Evolutionary conservation across 2,329 filamentous ascomycete genomes (phyloP).

Genomic region (Pseudocercospora eumusae): DNA sequence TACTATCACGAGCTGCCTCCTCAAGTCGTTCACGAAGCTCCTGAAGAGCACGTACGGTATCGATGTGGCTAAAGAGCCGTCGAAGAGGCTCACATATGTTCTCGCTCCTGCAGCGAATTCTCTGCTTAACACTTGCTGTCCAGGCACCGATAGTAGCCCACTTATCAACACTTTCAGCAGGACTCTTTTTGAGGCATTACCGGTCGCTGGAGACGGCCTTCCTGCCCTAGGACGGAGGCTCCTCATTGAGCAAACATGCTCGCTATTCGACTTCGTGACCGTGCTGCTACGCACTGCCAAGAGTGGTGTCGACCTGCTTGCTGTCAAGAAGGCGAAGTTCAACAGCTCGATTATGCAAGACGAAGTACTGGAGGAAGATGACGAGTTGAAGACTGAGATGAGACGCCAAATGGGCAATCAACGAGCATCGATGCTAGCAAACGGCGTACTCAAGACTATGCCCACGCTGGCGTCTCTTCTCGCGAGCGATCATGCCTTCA

Average conservation of each 20-base stretch:
- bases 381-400: background rate
- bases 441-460: slow-evolving; percentile 27
- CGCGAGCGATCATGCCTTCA: slow-evolving; percentile 30
- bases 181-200: slow-evolving; percentile 26
- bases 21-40: slow-evolving; percentile 69
- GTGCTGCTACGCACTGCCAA: slow-evolving; percentile 28
- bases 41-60: slow-evolving; percentile 73
- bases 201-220: slow-evolving; percentile 27
- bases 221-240: slow-evolving; percentile 22
- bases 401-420: slow-evolving; percentile 10
- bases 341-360: background rate
- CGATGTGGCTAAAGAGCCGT: slow-evolving; percentile 58
- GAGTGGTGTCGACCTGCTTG: slow-evolving; percentile 17
- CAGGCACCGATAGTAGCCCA: slow-evolving; percentile 23
- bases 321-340: background rate
- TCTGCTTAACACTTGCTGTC: slow-evolving; percentile 69
- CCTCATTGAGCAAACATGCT: slow-evolving; percentile 27
- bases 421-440: slow-evolving; percentile 22
- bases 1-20: slow-evolving; percentile 67
- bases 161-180: slow-evolving; percentile 24
- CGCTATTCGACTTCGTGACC: slow-evolving; percentile 24
- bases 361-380: background rate
- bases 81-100: slow-evolving; percentile 57
- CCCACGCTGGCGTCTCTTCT: slow-evolving; percentile 31
- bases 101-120: slow-evolving; percentile 74